These are phyloP conservation scores for Leucaena leucocephala DNA, from an alignment of 306 rosid species.

Conservation along the genomic window DNA sequence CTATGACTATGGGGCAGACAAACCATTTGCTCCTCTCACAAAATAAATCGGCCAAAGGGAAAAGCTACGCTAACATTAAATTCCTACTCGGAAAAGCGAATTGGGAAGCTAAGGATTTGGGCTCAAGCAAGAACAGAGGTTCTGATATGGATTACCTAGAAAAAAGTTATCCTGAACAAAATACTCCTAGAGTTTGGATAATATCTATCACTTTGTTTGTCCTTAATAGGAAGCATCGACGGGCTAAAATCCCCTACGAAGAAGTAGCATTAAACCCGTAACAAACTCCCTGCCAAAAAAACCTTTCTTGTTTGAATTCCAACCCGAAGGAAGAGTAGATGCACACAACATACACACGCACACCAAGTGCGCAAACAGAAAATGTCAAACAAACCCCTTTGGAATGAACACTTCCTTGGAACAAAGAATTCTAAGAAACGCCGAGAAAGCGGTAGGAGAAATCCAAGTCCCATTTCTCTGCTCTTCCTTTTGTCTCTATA, in stretches of 20 bases:
- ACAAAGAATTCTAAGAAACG: constrained; percentile 16
- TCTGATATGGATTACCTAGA: constrained; percentile 7
- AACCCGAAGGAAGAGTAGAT: constrained; percentile 20
- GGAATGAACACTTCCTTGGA: constrained; percentile 14
- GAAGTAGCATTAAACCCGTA: background rate
- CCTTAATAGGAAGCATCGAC: constrained; percentile 16
- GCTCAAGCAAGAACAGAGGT: constrained; percentile 3
- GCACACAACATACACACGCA: background rate
- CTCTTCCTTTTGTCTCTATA: constrained; percentile 2
- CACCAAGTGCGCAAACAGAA: constrained; percentile 11
- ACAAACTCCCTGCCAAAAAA: constrained; percentile 17
- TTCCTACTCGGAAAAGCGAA: constrained; percentile 4
- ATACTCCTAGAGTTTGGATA: background rate
- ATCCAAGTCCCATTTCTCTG: background rate
- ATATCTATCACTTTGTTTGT: background rate
- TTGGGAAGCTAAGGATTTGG: background rate
- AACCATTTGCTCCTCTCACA: constrained; percentile 20
- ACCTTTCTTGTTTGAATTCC: constrained; percentile 20
- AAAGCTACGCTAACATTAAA: constrained; percentile 1
- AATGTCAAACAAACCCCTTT: constrained; percentile 32
- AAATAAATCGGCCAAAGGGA: constrained; percentile 15
- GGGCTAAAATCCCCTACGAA: constrained; percentile 3
- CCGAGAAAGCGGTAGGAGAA: constrained; percentile 4
- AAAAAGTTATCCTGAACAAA: background rate
- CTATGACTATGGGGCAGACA: background rate